phyloP scores from a whole-genome alignment of 2,329 filamentous ascomycete genomes.

The Neospermospora avenae region DNA sequence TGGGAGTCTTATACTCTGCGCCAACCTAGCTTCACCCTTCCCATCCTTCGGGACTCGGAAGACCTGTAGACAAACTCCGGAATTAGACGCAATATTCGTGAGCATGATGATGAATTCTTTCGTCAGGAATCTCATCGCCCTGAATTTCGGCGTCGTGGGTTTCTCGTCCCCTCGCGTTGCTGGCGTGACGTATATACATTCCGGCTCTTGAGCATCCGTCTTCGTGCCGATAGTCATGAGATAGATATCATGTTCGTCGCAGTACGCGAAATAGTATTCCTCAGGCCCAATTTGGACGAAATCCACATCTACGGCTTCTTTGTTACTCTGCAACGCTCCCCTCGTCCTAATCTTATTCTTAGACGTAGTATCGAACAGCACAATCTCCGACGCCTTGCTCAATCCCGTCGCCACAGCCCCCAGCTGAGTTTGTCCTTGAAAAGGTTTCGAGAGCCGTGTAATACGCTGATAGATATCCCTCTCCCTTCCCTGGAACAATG shows the following conservation, averaged over 20 bases:
- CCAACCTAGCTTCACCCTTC: constrained; percentile 45
- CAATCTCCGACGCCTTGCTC: constrained; percentile 71
- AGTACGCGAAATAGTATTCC: constrained; percentile 73
- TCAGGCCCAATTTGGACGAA: constrained; percentile 59
- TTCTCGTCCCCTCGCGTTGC: constrained; percentile 41
- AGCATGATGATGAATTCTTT: constrained; percentile 55
- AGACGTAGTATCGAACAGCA: constrained; percentile 66
- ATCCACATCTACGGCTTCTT: constrained; percentile 68
- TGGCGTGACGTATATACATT: constrained; percentile 55
- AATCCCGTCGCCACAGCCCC: constrained; percentile 78
- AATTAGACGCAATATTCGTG: constrained; percentile 56
- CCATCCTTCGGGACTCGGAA: constrained; percentile 40
- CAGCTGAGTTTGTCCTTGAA: constrained; percentile 56
- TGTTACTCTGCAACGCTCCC: constrained; percentile 48
- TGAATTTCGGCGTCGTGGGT: constrained; percentile 49
- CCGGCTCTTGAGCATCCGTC: constrained; percentile 44
- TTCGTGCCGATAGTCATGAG: constrained; percentile 41
- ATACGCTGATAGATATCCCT: constrained; percentile 58
- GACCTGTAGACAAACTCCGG: constrained; percentile 55
- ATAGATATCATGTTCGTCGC: constrained; percentile 72
- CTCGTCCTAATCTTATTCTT: constrained; percentile 49
- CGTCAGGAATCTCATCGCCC: constrained; percentile 57
- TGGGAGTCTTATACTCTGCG: constrained; percentile 56
- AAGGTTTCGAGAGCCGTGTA: constrained; percentile 51
- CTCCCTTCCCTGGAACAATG: constrained; percentile 49